phyloP scores from a whole-genome alignment of 805 yeast species.

The Candida stauntonica region DNA sequence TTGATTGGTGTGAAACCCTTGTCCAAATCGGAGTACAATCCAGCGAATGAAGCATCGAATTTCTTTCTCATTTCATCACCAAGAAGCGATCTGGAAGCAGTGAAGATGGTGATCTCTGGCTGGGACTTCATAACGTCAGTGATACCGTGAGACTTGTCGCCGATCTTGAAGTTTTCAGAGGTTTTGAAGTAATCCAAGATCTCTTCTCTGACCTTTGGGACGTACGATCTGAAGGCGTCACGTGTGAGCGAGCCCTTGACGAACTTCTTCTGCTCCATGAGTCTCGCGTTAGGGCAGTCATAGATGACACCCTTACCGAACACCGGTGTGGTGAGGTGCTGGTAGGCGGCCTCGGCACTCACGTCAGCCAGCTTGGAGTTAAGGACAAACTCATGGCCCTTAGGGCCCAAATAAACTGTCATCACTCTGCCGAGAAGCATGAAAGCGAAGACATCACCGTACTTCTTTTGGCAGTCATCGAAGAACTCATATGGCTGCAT shows the following conservation, averaged over 20 bases:
- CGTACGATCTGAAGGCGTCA: constrained; percentile 79
- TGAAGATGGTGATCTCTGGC: constrained; percentile 93
- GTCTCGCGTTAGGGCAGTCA: constrained; percentile 88
- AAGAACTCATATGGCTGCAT: constrained; percentile 92
- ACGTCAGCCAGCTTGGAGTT: constrained; percentile 88
- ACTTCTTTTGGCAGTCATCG: constrained; percentile 65
- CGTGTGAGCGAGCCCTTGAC: constrained; percentile 85
- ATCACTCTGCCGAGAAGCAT: constrained; percentile 83
- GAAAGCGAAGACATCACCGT: constrained; percentile 93
- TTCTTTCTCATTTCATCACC: constrained; percentile 88
- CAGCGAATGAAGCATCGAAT: constrained; percentile 80
- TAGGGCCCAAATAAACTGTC: constrained; percentile 96
- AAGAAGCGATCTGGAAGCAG: constrained; percentile 86
- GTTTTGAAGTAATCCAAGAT: constrained; percentile 57
- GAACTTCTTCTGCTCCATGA: constrained; percentile 98
- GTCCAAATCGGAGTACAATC: constrained; percentile 84
- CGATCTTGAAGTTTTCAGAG: constrained; percentile 44
- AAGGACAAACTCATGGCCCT: constrained; percentile 94
- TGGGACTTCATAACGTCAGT: constrained; percentile 75
- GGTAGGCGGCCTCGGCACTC: constrained; percentile 94
- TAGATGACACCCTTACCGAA: constrained; percentile 97
- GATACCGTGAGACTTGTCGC: constrained; percentile 40
- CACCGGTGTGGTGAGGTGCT: constrained; percentile 97
- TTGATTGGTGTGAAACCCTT: constrained; percentile 95
- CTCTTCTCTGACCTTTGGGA: constrained; percentile 84